Conservation (phyloP, 148 eudicot species). For the Cornus controversa region DNA sequence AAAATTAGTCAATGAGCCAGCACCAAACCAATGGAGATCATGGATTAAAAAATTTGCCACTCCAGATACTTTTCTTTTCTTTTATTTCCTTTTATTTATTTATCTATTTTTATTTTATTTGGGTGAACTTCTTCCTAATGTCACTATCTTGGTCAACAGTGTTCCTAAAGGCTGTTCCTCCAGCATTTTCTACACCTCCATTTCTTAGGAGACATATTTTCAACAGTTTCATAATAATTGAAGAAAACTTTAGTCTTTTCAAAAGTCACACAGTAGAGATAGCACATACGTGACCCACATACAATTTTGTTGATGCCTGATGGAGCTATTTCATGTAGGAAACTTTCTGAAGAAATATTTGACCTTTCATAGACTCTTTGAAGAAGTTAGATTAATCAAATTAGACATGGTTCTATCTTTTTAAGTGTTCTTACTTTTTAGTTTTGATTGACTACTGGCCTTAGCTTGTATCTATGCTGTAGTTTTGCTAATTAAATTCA, state of each 20-base stretch:
- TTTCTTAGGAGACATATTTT: neutral
- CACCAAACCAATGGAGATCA: neutral
- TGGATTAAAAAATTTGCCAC: neutral
- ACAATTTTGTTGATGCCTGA: no score
- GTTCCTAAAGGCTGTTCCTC: no score
- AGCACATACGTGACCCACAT: neutral
- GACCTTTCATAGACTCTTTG: neutral
- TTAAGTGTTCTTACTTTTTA: neutral
- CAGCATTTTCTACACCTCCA: no score
- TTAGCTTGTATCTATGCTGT: no score
- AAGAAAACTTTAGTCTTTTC: no score
- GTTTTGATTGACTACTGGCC: neutral
- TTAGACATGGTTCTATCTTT: neutral
- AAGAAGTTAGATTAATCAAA: neutral
- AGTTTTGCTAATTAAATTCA: no score
- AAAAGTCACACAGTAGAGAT: no score
- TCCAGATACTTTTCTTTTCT: no score
- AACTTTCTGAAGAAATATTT: neutral
- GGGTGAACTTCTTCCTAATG: no score
- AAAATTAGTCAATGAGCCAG: neutral
- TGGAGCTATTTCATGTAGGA: neutral
- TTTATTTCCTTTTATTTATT: no score
- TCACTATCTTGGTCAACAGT: no score
- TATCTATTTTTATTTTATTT: no score
- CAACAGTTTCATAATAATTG: neutral